phyloP scores from a whole-genome alignment of 176 grass and related monocot genomes.

The Triticum aestivum region DNA sequence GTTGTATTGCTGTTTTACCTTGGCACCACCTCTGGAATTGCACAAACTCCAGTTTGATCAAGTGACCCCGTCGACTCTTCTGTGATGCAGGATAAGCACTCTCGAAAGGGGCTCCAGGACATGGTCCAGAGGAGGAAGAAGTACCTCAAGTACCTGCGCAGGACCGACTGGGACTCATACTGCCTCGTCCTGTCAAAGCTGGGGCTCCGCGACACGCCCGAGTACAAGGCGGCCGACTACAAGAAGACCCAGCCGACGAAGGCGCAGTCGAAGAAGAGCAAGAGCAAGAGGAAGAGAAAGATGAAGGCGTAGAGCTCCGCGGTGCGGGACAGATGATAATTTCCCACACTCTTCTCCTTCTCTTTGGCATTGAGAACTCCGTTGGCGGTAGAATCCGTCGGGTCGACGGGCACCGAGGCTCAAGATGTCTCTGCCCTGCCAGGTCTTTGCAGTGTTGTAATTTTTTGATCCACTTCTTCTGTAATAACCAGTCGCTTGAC shows the following conservation, averaged over 20 bases:
- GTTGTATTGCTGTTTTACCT: background rate
- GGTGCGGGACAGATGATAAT: background rate
- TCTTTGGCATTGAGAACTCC: background rate
- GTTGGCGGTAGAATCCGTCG: background rate
- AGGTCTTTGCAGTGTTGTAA: constrained; percentile 31
- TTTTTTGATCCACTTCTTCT: background rate
- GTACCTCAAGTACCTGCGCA: constrained; percentile 79
- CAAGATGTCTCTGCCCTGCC: background rate
- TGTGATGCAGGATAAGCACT: constrained; percentile 80
- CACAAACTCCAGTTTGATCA: background rate
- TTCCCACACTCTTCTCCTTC: background rate
- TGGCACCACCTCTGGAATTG: background rate
- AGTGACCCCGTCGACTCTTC: background rate
- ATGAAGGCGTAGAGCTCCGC: constrained; percentile 35
- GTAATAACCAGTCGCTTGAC: constrained; percentile 37
- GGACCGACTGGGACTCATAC: constrained; percentile 96
- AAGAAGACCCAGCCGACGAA: constrained; percentile 62
- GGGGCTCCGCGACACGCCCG: constrained; percentile 64
- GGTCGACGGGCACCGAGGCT: background rate
- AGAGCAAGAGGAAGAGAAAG: constrained; percentile 42
- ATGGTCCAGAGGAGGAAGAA: constrained; percentile 98
- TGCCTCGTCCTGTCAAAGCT: constrained; percentile 80
- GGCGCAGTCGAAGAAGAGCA: constrained; percentile 60
- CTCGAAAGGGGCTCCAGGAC: constrained; percentile 79
- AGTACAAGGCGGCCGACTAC: constrained; percentile 79